phyloP scores from a whole-genome alignment of 2,329 filamentous ascomycete genomes.

The Sporothrix luriei region DNA sequence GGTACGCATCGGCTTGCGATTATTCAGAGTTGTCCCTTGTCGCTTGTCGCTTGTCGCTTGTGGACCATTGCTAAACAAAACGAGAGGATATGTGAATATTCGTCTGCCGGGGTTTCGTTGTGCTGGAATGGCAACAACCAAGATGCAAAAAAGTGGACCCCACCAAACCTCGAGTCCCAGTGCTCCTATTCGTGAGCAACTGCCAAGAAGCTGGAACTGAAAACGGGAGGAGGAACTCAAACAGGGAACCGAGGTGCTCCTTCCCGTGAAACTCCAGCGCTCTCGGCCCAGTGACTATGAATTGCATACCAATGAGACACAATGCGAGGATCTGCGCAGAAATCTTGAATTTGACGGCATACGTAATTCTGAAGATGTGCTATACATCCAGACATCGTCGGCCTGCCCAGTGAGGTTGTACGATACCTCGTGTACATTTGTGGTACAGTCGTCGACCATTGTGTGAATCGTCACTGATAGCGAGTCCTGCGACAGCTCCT shows the following conservation, averaged over 20 bases:
- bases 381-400: too few relatives aligned
- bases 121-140: neutral
- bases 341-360: constrained; percentile 24
- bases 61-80: neutral
- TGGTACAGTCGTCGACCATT: neutral
- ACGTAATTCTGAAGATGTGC: constrained; percentile 22
- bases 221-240: neutral
- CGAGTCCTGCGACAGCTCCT: constrained; percentile 4
- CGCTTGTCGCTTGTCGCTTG: neutral
- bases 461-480: neutral
- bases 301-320: constrained; percentile 3
- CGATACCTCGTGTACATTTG: neutral
- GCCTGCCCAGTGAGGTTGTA: neutral
- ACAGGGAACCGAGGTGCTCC: constrained; percentile 23
- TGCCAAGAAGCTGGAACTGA: neutral
- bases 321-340: constrained; percentile 25
- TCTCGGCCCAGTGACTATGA: neutral
- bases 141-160: constrained; percentile 13
- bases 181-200: neutral
- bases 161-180: neutral
- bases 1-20: neutral
- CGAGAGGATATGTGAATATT: too few relatives aligned
- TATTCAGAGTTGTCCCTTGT: neutral
- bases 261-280: neutral
- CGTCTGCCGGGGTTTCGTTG: neutral